Base-by-base conservation (phyloP, 179 eudicot species). In the Silene noctiflora region DNA sequence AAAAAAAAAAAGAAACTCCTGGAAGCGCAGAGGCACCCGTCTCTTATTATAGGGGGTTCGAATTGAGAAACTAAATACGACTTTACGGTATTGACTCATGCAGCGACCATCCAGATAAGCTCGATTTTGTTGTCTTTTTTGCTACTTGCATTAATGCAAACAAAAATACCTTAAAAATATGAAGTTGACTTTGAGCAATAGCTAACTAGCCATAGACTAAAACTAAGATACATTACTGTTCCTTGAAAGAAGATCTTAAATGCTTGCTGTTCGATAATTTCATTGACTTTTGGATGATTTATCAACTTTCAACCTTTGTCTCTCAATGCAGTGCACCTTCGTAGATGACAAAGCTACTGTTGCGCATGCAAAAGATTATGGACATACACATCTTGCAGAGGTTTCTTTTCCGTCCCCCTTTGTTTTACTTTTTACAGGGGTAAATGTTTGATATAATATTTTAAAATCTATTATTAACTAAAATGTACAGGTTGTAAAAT, bases 311-410 rank as follows among this genome's bases (percentile, higher is more conserved):
- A 19, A 25, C 1, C 19, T 33, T 11, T 83, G 42, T 69, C 31
- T 44, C 77, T 55, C 6, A 46, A 29, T 79, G 79, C 80, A 94
- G 98, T 87, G 94, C 86, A 94, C 97, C 39, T 94, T 80, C 82
- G 85, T 94, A 25, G 93, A 85, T 55, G 72, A 88, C 67, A 53
- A 80, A 59, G 81, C 82, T 78, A 62, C 91, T 22, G 96, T 87
- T 77, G 93, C 89, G 79, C 86, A 90, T 82, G 97, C 98, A 68
- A 88, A 96, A 84, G 91, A 90, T 2, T 90, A 82, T 85, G 98
- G 98, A 31, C 98, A 94, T 75, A 92, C 85, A 67, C 98, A 94
- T 82, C 82, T 94, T 73, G 81, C 88, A 61, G 97, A 94, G 98
- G 98, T 92, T 72, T 35, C 67, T 69, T 48, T 51, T 44, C 14